Conservation (phyloP, 179 eudicot genomes). For the Patellifolia procumbens region DNA sequence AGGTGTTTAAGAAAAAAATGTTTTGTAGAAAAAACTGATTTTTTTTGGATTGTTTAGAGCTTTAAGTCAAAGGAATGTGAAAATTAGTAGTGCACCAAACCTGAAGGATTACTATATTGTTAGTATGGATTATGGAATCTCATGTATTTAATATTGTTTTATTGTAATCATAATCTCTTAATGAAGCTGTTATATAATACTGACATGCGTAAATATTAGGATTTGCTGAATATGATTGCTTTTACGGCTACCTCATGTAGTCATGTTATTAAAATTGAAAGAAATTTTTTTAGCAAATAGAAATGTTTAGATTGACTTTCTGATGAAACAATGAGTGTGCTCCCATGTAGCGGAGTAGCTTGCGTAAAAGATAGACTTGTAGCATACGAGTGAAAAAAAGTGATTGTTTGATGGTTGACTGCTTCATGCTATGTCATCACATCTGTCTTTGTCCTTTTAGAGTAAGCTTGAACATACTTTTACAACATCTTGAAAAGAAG, state of each 20-base stretch:
- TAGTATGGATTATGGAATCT: neutral
- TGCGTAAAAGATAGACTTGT: constrained; percentile 1
- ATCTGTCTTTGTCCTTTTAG: neutral
- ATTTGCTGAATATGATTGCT: neutral
- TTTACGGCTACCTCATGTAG: neutral
- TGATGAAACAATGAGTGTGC: neutral
- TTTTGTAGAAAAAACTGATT: neutral
- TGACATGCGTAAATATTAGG: neutral
- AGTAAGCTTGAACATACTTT: neutral
- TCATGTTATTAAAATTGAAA: neutral
- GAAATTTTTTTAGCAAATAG: neutral
- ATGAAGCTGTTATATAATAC: neutral
- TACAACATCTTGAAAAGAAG: too few species aligned
- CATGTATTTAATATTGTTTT: neutral
- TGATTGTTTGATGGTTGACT: neutral
- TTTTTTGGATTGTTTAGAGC: neutral
- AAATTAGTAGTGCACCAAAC: neutral
- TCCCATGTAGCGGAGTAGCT: neutral
- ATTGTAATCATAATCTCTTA: neutral
- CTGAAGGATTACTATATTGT: neutral
- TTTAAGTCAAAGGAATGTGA: neutral
- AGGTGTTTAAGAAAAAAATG: neutral
- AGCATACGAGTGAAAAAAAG: neutral
- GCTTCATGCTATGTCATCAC: neutral
- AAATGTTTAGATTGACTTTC: neutral